A percentile compares a stretch with the other conserved stretches of the same genome.
Evolutionary conservation across 2,329 filamentous ascomycete species (phyloP).

Genomic region (Albophoma yamanashiensis): DNA sequence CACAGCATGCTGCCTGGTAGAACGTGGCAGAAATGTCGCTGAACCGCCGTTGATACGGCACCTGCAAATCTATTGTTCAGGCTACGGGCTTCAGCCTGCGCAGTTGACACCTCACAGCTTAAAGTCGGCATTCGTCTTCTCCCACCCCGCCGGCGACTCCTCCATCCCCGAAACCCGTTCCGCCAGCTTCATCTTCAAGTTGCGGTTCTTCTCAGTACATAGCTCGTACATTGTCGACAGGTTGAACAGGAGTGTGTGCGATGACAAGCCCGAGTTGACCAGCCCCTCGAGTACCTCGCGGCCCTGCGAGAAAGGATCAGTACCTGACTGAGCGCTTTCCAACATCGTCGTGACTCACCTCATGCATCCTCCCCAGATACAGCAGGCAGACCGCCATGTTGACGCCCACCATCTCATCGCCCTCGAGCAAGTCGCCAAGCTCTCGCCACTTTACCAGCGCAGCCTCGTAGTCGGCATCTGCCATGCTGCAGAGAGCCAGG

Average conservation of each 20-base stretch:
- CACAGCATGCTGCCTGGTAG: too few relatives aligned
- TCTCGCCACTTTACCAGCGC: constrained; percentile 54
- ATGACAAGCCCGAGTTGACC: constrained; percentile 51
- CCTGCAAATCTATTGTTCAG: not conserved
- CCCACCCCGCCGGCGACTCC: constrained; percentile 50
- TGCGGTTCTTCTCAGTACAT: constrained; percentile 65
- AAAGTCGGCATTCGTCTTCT: constrained; percentile 63
- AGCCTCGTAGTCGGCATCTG: constrained; percentile 59
- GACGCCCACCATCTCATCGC: constrained; percentile 62
- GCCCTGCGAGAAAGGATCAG: constrained; percentile 35
- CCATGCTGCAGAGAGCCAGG: constrained; percentile 63
- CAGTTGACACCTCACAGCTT: constrained; percentile 44
- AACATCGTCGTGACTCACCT: constrained; percentile 35
- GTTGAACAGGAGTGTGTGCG: constrained; percentile 79
- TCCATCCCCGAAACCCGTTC: constrained; percentile 55
- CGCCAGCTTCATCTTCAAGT: constrained; percentile 60
- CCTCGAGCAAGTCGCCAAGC: constrained; percentile 25
- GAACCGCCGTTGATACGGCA: too few relatives aligned
- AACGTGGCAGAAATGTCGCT: too few relatives aligned
- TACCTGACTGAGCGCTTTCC: not conserved
- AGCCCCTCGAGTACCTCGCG: constrained; percentile 56
- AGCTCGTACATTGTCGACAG: constrained; percentile 86
- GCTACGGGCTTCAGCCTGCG: not conserved
- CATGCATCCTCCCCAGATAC: constrained; percentile 66
- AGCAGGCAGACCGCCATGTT: constrained; percentile 78